A percentile compares a stretch with the other conserved stretches of the same genome.
Evolutionary conservation across 2,329 filamentous ascomycete species (phyloP).

Genomic region (Fusarium haematococcum): DNA sequence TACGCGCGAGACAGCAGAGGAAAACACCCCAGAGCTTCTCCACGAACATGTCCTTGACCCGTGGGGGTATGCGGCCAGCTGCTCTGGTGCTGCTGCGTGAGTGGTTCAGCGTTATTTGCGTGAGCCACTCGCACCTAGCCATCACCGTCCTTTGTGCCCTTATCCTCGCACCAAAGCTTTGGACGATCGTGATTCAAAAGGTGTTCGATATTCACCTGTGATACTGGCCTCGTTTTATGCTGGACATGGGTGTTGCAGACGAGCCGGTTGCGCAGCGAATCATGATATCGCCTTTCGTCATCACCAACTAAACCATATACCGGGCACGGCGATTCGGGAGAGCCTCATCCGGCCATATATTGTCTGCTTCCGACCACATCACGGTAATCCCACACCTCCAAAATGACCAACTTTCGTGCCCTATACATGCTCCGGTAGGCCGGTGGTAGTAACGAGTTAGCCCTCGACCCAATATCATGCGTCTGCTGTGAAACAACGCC

Average conservation of each 20-base stretch:
- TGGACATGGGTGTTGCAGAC: background rate
- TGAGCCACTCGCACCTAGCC: background rate
- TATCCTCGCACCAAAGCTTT: background rate
- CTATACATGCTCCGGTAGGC: background rate
- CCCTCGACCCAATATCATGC: background rate
- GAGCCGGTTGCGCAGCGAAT: constrained; percentile 31
- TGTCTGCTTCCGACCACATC: background rate
- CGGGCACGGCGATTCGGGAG: background rate
- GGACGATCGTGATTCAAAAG: background rate
- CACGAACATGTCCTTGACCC: background rate
- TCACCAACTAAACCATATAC: constrained; percentile 9
- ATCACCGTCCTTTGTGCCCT: background rate
- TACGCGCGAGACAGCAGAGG: constrained; percentile 10
- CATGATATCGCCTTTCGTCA: constrained; percentile 35
- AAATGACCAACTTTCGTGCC: background rate
- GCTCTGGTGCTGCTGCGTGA: background rate
- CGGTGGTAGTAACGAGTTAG: background rate
- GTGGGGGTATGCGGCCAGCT: constrained; percentile 3
- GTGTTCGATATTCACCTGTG: background rate
- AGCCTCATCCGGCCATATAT: background rate
- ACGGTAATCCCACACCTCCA: background rate
- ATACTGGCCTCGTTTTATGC: background rate
- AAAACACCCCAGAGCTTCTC: constrained; percentile 5
- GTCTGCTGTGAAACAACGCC: background rate
- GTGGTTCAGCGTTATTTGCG: background rate